A percentile compares a stretch with the other conserved stretches of the same genome.
Evolutionary conservation across 164 flowering plant genomes (phyloP).

Genomic region (Tetrastigma voinierianum): DNA sequence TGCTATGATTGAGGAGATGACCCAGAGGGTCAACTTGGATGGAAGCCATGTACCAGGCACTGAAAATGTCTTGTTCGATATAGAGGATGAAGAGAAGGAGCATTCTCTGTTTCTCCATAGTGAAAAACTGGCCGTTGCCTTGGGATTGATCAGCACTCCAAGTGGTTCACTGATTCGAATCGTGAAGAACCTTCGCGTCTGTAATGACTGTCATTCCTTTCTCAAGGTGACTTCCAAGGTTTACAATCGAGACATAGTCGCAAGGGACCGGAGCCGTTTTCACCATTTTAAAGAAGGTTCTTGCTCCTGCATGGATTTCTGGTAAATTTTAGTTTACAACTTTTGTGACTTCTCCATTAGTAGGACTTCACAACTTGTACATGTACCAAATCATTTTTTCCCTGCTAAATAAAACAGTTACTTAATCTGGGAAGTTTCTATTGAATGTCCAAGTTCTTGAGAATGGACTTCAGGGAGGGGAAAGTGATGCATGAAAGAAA

Average conservation of each 20-base stretch:
- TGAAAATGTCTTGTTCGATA: slow-evolving; percentile 29
- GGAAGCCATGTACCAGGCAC: slow-evolving; percentile 19
- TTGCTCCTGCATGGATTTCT: slow-evolving; percentile 38
- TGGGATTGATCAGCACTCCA: slow-evolving; percentile 28
- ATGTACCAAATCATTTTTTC: background rate
- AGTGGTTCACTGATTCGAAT: slow-evolving; percentile 25
- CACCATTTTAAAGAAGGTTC: slow-evolving; percentile 37
- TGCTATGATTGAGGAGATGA: slow-evolving; percentile 35
- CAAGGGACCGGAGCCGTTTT: slow-evolving; percentile 37
- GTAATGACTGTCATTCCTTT: slow-evolving; percentile 39
- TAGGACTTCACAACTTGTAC: background rate
- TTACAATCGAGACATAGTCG: slow-evolving; percentile 28
- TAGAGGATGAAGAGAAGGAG: slow-evolving; percentile 24
- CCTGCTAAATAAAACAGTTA: background rate
- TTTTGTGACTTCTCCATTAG: background rate
- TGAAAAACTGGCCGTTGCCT: slow-evolving; percentile 39
- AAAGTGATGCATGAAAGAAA: too few relatives aligned
- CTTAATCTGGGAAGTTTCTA: too few relatives aligned
- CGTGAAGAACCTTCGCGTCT: slow-evolving; percentile 42
- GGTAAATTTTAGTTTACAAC: slow-evolving; percentile 18
- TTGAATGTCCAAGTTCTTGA: too few relatives aligned
- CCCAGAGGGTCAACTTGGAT: slow-evolving; percentile 22
- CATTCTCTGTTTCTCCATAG: slow-evolving; percentile 24
- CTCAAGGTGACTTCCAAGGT: slow-evolving; percentile 28
- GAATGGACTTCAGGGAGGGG: too few relatives aligned